Conservation (phyloP, 441 rosid genomes). For the Erodium texanum region DNA sequence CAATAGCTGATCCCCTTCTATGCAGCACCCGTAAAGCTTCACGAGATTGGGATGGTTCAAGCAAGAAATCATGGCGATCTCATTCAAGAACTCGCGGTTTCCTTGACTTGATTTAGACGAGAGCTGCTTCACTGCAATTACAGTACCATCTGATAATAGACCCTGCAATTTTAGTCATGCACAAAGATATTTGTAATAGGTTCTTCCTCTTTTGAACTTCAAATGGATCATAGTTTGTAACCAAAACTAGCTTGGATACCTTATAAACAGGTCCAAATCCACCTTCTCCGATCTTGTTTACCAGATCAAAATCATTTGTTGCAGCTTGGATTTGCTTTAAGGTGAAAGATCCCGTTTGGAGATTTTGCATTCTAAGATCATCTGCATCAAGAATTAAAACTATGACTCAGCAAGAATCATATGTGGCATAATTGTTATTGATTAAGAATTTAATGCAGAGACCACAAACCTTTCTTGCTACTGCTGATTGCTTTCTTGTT, state of each 20-base stretch:
- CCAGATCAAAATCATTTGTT: conserved; percentile 48
- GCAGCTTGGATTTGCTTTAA: conserved; percentile 57
- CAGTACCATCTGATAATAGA: conserved; percentile 38
- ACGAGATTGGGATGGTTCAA: conserved; percentile 71
- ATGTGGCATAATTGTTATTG: too few relatives aligned
- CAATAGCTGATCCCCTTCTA: conserved; percentile 52
- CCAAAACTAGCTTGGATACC: conserved; percentile 25
- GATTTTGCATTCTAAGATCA: conserved; percentile 30
- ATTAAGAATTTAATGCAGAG: background rate
- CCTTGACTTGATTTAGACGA: conserved; percentile 65
- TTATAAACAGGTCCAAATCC: conserved; percentile 81
- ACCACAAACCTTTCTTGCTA: conserved; percentile 28
- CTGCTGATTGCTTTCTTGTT: conserved; percentile 14
- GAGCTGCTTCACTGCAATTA: conserved; percentile 63
- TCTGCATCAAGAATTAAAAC: background rate
- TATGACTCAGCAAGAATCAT: too few relatives aligned
- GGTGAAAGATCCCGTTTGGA: conserved; percentile 45
- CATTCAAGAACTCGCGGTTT: conserved; percentile 60
- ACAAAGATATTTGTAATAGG: too few relatives aligned
- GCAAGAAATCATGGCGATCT: conserved; percentile 59
- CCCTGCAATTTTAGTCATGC: conserved; percentile 30
- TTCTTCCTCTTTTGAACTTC: background rate
- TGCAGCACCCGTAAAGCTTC: conserved; percentile 60
- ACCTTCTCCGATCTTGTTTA: conserved; percentile 77
- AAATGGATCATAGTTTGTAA: too few relatives aligned